Conservation (phyloP, 352 stramenopile genomes). For the Globisporangium parvum region DNA sequence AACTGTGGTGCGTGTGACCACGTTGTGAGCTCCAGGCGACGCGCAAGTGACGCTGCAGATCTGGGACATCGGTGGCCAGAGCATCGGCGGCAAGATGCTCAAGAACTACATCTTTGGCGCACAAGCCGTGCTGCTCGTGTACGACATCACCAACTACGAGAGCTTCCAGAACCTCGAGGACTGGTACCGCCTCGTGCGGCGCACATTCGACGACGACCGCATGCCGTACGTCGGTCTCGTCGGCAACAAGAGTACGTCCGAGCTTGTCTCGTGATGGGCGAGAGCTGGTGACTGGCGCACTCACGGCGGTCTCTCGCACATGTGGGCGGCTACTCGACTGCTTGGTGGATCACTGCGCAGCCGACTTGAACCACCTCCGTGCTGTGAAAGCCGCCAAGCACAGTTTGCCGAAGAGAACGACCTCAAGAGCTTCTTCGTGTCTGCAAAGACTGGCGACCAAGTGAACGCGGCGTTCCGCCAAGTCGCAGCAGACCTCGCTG, state of each 20-base stretch:
- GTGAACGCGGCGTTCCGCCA: slow-evolving; percentile 86
- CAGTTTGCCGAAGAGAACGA: slow-evolving; percentile 92
- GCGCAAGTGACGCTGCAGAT: slow-evolving; percentile 91
- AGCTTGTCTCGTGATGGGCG: no score
- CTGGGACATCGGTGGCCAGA: slow-evolving; percentile 93
- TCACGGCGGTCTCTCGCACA: background rate
- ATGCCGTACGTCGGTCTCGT: slow-evolving; percentile 89
- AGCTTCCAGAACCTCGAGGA: slow-evolving; percentile 95
- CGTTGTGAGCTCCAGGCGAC: slow-evolving; percentile 40
- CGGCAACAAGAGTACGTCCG: slow-evolving; percentile 89
- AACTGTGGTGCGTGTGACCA: background rate
- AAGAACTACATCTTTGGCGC: slow-evolving; percentile 95
- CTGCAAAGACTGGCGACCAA: slow-evolving; percentile 91
- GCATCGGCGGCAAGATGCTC: slow-evolving; percentile 80
- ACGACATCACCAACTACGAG: slow-evolving; percentile 95
- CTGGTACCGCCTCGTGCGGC: slow-evolving; percentile 90
- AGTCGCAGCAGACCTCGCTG: slow-evolving; percentile 76
- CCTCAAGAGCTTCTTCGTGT: slow-evolving; percentile 90
- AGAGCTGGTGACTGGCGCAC: background rate
- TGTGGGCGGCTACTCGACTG: slow-evolving; percentile 6
- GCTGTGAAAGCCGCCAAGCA: slow-evolving; percentile 86
- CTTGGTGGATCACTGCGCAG: slow-evolving; percentile 37
- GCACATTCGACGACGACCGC: slow-evolving; percentile 79
- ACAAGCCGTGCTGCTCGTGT: slow-evolving; percentile 90
- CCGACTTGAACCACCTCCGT: slow-evolving; percentile 88